Evolutionary conservation across 306 rosid species (phyloP).

Genomic region (Dalbergia oliveri): DNA sequence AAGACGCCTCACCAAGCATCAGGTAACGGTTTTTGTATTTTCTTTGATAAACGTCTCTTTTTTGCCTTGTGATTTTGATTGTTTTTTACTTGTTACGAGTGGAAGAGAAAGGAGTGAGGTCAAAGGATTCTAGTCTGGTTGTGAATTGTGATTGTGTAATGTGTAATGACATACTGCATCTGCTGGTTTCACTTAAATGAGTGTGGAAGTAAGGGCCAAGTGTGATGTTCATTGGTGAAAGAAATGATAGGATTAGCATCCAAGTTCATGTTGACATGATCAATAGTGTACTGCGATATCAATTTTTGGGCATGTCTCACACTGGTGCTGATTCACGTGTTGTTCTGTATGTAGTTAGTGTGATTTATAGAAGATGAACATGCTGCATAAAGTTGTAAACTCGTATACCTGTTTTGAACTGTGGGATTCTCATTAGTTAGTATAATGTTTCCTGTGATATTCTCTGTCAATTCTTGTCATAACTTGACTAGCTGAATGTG

Average conservation of each 20-base stretch:
- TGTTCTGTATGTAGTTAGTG: neutral
- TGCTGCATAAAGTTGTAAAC: neutral
- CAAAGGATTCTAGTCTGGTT: no score
- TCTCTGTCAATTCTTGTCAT: neutral
- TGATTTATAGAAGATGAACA: neutral
- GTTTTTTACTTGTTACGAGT: neutral
- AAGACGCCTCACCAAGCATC: conserved; percentile 77
- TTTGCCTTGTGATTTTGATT: neutral
- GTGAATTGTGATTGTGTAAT: neutral
- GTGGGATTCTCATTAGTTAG: neutral
- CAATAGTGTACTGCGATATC: neutral
- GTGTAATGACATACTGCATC: neutral
- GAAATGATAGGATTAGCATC: neutral
- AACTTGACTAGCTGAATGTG: neutral
- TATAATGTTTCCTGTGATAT: neutral
- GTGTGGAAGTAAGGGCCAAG: neutral
- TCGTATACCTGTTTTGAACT: neutral
- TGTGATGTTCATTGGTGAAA: neutral
- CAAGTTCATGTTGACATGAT: neutral
- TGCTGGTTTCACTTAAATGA: neutral
- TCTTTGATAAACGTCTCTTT: neutral
- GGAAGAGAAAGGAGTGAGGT: neutral
- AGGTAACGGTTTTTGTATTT: conserved; percentile 42
- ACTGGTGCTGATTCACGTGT: neutral
- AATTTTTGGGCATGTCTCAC: neutral